Evolutionary conservation across 768 basidiomycete genomes (phyloP), one percentile per base, ranked within the genome.

Genomic region (Rossbeevera mucosa): DNA sequence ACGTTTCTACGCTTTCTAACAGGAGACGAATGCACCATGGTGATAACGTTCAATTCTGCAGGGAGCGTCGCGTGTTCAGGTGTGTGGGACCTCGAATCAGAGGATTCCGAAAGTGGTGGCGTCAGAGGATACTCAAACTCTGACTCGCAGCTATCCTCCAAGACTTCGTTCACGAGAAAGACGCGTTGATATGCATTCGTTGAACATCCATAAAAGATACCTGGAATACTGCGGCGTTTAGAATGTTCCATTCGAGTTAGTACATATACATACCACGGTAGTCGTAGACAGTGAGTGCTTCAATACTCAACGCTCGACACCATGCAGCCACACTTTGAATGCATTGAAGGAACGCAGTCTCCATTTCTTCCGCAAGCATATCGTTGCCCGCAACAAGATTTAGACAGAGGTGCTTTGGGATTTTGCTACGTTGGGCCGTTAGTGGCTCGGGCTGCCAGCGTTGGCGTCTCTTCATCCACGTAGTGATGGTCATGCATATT

Each of bases 61-160:
- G 57, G 50, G 9, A 42, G 30, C 5, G n/a, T 36, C 20, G 40
- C 48, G 26, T n/a, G 51, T 38, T 72, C 75, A 9, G 85, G 85
- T 2, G 85, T 84, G 22, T 82, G 70, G 25, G 83, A 75, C 51
- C 82, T 74, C 11, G 87, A 87, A 22, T 78, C 80, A 22, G 85
- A 81, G 60, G 76, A 77, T 64, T 88, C 88, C 7, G 88, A 91
- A 16, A 78, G 71, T 3, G 88, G 89, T n/a, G 88, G 89, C 0
- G 88, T 91, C 41, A 81, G 72, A 36, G 88, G 89, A 65, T 83
- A 89, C 60, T 82, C 79, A 3, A 79, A 66, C 50, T 87, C 85
- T 18, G 80, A 79, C 51, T 77, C 79, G 49, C 73, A 72, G 18
- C 70, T 71, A 26, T 76, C 69, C 49, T 56, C 58, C 26, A 31